A percentile compares a stretch with the other conserved stretches of the same genome.
phyloP scores from a whole-genome alignment of 1,139 yeast genomes.

The Nakaseomyces sp. region DNA sequence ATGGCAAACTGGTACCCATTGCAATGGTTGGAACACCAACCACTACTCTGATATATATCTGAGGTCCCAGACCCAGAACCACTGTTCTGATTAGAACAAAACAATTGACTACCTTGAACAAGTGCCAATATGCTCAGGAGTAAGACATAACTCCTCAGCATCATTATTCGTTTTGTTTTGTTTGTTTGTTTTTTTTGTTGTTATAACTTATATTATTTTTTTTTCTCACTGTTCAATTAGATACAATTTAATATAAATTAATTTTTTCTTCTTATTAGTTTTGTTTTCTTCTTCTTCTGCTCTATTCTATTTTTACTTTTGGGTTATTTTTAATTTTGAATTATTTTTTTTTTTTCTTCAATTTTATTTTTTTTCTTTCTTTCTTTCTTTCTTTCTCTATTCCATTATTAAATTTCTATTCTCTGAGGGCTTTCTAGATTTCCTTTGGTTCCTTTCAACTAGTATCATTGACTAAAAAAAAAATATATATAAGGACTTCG shows the following conservation, averaged over 20 bases:
- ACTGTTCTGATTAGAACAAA: slow-evolving; percentile 2
- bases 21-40: slow-evolving; percentile 17
- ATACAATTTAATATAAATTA: too few relatives aligned
- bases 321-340: neutral
- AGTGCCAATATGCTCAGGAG: neutral
- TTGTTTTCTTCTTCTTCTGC: too few relatives aligned
- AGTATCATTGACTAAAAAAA: too few relatives aligned
- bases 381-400: too few relatives aligned
- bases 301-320: neutral
- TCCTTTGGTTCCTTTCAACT: too few relatives aligned
- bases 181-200: neutral
- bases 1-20: slow-evolving; percentile 17
- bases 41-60: slow-evolving; percentile 15
- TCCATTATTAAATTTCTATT: too few relatives aligned
- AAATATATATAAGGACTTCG: too few relatives aligned
- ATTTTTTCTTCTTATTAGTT: too few relatives aligned
- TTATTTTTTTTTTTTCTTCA: neutral
- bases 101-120: slow-evolving; percentile 3
- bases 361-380: too few relatives aligned
- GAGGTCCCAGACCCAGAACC: neutral
- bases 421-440: too few relatives aligned
- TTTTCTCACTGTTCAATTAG: too few relatives aligned
- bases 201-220: too few relatives aligned
- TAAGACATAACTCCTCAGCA: neutral
- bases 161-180: neutral